Base-by-base conservation (phyloP, 495 filamentous ascomycete species). In the Podospora pseudoanserina region DNA sequence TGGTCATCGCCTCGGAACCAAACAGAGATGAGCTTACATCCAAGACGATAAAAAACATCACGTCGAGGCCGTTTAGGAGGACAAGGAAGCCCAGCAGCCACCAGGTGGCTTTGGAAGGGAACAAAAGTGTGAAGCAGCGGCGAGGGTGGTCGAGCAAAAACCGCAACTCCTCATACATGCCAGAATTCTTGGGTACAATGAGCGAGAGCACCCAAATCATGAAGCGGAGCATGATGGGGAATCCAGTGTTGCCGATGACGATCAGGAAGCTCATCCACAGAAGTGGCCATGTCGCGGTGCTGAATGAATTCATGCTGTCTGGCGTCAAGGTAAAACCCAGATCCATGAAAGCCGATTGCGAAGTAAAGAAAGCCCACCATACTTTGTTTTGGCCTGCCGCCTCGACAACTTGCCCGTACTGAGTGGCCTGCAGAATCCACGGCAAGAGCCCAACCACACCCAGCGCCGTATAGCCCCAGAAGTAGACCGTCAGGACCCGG, bases 131-230 rank as follows among this genome's bases (percentile, higher is more conserved):
- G 75, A 97, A 98, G 78, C 94, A 98, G 49, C 95, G 89, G 69
- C 94, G 89, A 27, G 94, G 94, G 73, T 98, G 95, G 73, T 97
- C 94, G 27, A 98, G 85, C 20, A 98, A 84, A 74, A 98, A 98
- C 65, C 86, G 86, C 32, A 97, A 75, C 75, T 97, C 94, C 76
- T 97, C 92, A 87, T 91, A 96, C 11, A 94, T 77, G 5, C 87
- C 86, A 34, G 86, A 89, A 6, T 86, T 85, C 13, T 75, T 74
- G 13, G 87, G 87, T 4, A 85, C 82, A 27, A 88, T 59, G 57
- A 85, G 85, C 1, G 89, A 90, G 18, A 81, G 68, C 3, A 89
- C 64, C 92, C 94, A 98, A 59, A 98, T 97, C 68, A 91, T 85
- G 71, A 96, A 87, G 20, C 94, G 90, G 39, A 98, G 85, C 89